Evolutionary conservation across 768 basidiomycete genomes (phyloP), one percentile per base, ranked within the genome.

Genomic region (Pleurotus salmoneostramineus): DNA sequence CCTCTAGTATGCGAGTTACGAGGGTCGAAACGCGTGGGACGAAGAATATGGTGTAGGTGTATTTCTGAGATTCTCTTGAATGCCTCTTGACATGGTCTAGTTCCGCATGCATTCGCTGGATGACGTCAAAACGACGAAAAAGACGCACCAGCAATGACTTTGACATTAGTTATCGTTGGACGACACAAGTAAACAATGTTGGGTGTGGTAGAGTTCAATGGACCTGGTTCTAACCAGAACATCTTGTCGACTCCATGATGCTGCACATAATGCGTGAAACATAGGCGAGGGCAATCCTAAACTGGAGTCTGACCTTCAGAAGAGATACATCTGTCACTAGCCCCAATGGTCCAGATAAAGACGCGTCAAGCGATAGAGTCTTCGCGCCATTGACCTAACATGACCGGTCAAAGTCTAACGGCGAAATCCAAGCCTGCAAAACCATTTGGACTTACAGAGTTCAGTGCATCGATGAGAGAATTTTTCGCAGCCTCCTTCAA

Each of bases 191-290:
- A 99, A 15, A 99, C 84, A 58, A 98, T 85, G 64, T 95, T 95
- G 35, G 89, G 82, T 5, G 95, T 95, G 3, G 85, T 81, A 2
- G 92, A 89, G 10, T 84, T 80, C 47, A 98, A 73, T 6, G 92
- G 87, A 14, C 95, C 95, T 8, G 88, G 72, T 72, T 98, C 97
- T 21, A 99, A 84, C 96, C 97, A 99, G 74, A 95, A 97, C 92
- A 99, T 96, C 78, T 97, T 97, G 76, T 98, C 95, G 3, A 99
- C 93, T 4, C 94, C 95, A 85, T 98, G 95, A 68, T 98, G 91
- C 96, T 98, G 63, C 21, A 27, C 21, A 27, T 27, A 27, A 56
- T 21, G 32, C 47, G 10, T 32, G 12, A 47, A 46, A 48, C 37
- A 11, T 27, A 43, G 21, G 8, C 12, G 45, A 47, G 46, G 21